Evolutionary conservation across 306 rosid species (phyloP), one percentile per base, ranked within the genome.

Genomic region (Vigna hirtella): DNA sequence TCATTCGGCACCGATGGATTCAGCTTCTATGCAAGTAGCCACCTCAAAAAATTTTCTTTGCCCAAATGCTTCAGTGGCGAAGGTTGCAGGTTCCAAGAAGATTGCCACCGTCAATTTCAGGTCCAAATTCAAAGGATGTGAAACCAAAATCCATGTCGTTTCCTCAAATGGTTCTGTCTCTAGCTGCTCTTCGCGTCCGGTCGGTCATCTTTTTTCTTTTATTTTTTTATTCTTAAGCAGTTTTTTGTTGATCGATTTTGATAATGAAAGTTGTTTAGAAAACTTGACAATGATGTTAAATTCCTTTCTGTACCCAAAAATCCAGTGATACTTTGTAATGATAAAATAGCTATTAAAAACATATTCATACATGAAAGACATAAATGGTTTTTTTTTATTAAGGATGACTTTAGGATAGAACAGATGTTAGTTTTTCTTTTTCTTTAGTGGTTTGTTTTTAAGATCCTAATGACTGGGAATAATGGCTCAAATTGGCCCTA

Each of bases 101-200:
- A 68, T 22, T 7, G 13, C 43, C 11, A 48, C 62, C 26, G 57
- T 68, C 24, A 66, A 16, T 58, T 74, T 55, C 4, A 82, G 83
- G 55, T 74, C 83, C 56, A 70, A 45, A 74, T 84, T 74, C 76
- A 63, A 62, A 30, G 51, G 76, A 75, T 68, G 40, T 67, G 15
- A 69, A 18, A 43, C 76, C 58, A 91, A 43, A 72, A 10, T 84
- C 56, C 81, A 50, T 51, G 88, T 86, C 22, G 7, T 89, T 66
- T 84, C 86, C 15, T 62, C 86, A 24, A 87, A 87, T 73, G 90
- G 91, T 72, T 86, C 90, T 47, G 88, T 73, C 65, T 73, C 88
- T 81, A 56, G 66, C 63, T 74, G 82, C 48, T 51, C 85, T 82
- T 87, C 90, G 1, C 79, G 36, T 49, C 77, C 78, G 90, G 91